A percentile compares a stretch with the other conserved stretches of the same genome.
Conservation (phyloP, 106 monocot genomes). For the Phalaenopsis equestris region DNA sequence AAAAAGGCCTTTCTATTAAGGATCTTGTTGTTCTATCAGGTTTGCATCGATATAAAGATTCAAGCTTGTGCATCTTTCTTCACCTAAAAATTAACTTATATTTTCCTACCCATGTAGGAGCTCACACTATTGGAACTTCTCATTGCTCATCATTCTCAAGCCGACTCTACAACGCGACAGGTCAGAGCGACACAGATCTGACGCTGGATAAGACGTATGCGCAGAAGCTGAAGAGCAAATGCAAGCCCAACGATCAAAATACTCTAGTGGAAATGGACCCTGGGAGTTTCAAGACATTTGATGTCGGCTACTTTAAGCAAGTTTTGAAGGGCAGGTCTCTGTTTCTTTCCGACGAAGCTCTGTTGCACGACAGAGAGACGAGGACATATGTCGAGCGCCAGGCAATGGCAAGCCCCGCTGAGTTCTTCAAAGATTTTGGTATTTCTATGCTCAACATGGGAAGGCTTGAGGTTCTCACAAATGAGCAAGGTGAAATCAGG, state of each 20-base stretch:
- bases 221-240: slow-evolving; percentile 12
- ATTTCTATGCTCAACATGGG: slow-evolving; percentile 41
- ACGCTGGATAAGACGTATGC: slow-evolving; percentile 29
- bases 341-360: slow-evolving; percentile 33
- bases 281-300: slow-evolving; percentile 17
- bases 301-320: slow-evolving; percentile 26
- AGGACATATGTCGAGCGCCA: slow-evolving; percentile 16
- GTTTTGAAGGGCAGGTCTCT: slow-evolving; percentile 22
- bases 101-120: slow-evolving; percentile 15
- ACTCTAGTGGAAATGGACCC: slow-evolving; percentile 34
- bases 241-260: slow-evolving; percentile 13
- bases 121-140: slow-evolving; percentile 37
- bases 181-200: slow-evolving; percentile 26
- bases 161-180: slow-evolving; percentile 46
- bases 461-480: slow-evolving; percentile 24
- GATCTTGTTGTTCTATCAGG: slow-evolving; percentile 16
- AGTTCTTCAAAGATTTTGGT: slow-evolving; percentile 32
- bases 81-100: no score
- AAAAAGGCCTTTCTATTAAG: slow-evolving; percentile 8
- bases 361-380: slow-evolving; percentile 24
- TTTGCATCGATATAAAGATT: not conserved
- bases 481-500: slow-evolving; percentile 23
- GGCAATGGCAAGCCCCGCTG: slow-evolving; percentile 5
- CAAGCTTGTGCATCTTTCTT: no score
- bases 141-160: slow-evolving; percentile 29